These are phyloP conservation scores for Lophiostoma macrostomum DNA, from an alignment of 495 filamentous ascomycete species.

Conservation along the genomic window DNA sequence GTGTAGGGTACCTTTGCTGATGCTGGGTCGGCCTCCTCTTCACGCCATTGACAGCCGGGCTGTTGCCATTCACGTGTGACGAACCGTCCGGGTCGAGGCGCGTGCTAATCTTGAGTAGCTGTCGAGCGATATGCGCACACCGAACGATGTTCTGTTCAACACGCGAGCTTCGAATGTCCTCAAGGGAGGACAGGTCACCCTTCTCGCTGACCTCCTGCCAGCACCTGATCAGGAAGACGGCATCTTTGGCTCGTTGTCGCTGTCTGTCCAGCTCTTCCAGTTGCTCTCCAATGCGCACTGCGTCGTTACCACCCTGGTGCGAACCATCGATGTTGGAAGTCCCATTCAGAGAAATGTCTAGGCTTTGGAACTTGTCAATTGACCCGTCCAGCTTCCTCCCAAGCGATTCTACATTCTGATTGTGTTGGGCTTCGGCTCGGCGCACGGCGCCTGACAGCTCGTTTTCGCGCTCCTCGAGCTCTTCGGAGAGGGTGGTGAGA, in stretches of 20 bases:
- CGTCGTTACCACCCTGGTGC: constrained; percentile 70
- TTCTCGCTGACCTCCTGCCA: constrained; percentile 90
- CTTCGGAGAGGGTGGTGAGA: constrained; percentile 76
- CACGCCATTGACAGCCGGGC: constrained; percentile 31
- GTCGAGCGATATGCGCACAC: constrained; percentile 84
- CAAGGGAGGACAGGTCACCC: constrained; percentile 72
- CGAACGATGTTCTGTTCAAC: constrained; percentile 81
- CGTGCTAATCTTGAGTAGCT: constrained; percentile 83
- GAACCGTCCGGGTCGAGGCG: constrained; percentile 73
- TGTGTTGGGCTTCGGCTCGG: constrained; percentile 87
- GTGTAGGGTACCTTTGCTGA: constrained; percentile 59
- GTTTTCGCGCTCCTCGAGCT: constrained; percentile 80
- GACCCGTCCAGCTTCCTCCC: constrained; percentile 86
- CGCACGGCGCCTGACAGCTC: constrained; percentile 86
- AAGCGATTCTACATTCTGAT: constrained; percentile 78
- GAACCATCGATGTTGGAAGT: constrained; percentile 46
- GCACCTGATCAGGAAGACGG: constrained; percentile 91
- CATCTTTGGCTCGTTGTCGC: constrained; percentile 82
- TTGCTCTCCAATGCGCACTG: constrained; percentile 91
- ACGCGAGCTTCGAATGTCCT: constrained; percentile 73
- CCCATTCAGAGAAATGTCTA: constrained; percentile 74
- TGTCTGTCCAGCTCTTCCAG: constrained; percentile 94
- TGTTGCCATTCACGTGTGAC: constrained; percentile 55
- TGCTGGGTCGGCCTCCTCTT: constrained; percentile 50
- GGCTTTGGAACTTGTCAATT: constrained; percentile 81